These are phyloP conservation scores for Bipolaris zeicola DNA, from an alignment of 2,329 filamentous ascomycete genomes.

Conservation along the genomic window DNA sequence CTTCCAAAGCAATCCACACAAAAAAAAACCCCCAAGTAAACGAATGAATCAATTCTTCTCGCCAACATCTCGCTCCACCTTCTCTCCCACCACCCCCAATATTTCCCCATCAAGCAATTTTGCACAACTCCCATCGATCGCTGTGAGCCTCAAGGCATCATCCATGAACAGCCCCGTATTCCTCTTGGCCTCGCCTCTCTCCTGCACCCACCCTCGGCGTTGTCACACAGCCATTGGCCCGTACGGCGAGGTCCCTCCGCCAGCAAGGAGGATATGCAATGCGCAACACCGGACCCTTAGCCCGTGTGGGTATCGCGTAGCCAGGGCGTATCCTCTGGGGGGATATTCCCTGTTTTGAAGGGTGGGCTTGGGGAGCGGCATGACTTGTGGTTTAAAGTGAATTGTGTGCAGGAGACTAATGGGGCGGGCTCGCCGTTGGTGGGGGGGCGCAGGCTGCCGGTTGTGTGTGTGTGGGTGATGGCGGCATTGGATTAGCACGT, in stretches of 20 bases:
- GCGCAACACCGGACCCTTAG: not conserved
- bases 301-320: slow-evolving; percentile 5
- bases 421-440: not conserved
- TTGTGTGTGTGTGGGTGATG: not conserved
- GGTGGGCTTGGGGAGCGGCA: not conserved
- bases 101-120: slow-evolving; percentile 17
- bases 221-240: slow-evolving; percentile 2
- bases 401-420: slow-evolving; percentile 4
- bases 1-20: not conserved
- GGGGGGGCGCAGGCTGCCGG: not conserved
- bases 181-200: slow-evolving; percentile 2
- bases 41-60: not conserved
- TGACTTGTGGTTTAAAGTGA: not conserved
- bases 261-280: not conserved
- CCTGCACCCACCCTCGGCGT: not conserved
- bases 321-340: not conserved
- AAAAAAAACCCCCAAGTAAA: too few species aligned
- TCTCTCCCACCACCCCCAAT: not conserved
- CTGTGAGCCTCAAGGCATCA: slow-evolving; percentile 24
- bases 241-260: not conserved
- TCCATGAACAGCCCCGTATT: slow-evolving; percentile 17
- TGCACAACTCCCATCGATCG: slow-evolving; percentile 15
- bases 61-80: not conserved
- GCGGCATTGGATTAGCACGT: slow-evolving; percentile 1
- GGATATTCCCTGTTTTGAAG: slow-evolving; percentile 10